Percentiles rank a stretch among this genome's conserved stretches.
These are phyloP conservation scores for Fusarium graminum DNA, from an alignment of 2,329 filamentous ascomycete species.

Conservation along the genomic window DNA sequence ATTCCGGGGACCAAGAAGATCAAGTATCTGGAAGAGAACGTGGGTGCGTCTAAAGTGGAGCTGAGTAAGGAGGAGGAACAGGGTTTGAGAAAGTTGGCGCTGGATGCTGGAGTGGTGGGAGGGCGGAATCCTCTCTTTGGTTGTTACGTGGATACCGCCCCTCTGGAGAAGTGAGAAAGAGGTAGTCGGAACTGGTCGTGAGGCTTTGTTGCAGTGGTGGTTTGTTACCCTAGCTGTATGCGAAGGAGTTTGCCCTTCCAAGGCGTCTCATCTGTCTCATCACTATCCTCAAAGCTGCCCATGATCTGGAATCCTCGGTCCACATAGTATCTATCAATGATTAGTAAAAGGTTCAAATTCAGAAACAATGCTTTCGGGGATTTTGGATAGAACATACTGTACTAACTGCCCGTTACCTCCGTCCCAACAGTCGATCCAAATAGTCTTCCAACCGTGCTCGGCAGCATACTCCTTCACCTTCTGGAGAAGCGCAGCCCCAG, in stretches of 20 bases:
- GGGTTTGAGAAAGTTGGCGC: constrained; percentile 50
- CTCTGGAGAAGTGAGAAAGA: constrained; percentile 22
- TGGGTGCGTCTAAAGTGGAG: constrained; percentile 51
- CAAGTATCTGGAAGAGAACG: constrained; percentile 62
- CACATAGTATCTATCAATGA: constrained; percentile 39
- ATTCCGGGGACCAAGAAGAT: constrained; percentile 66
- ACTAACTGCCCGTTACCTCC: constrained; percentile 45
- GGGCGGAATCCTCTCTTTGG: constrained; percentile 43
- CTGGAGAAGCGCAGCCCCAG: constrained; percentile 31
- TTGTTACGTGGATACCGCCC: constrained; percentile 37
- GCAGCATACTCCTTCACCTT: constrained; percentile 37
- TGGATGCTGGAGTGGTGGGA: constrained; percentile 48
- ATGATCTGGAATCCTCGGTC: constrained; percentile 34
- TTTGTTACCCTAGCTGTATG: constrained; percentile 31
- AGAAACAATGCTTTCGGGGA: neutral
- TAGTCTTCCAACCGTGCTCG: constrained; percentile 28
- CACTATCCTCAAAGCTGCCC: constrained; percentile 21
- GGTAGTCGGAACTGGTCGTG: too few species aligned
- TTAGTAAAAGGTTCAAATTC: constrained; percentile 15
- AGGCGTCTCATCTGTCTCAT: constrained; percentile 5
- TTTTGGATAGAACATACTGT: constrained; percentile 22
- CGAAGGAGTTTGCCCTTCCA: constrained; percentile 40
- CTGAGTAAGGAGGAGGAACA: constrained; percentile 54
- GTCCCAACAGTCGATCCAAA: constrained; percentile 50
- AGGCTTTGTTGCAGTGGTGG: neutral